These are phyloP conservation scores for Russula emetica DNA, from an alignment of 768 basidiomycete species.

Conservation along the genomic window DNA sequence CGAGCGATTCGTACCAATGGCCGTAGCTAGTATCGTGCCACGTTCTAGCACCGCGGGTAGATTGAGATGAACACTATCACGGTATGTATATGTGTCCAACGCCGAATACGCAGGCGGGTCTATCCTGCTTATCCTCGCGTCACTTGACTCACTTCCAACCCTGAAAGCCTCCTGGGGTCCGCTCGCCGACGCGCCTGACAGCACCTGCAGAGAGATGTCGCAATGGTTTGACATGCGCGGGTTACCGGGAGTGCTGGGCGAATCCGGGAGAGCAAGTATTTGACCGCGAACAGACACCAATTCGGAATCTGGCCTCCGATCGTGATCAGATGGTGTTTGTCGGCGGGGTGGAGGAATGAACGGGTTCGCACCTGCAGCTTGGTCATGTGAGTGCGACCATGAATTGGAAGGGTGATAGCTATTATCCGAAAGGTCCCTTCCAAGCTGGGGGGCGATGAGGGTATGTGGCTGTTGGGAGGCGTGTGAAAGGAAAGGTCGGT, in stretches of 20 bases:
- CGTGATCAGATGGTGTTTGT: slow-evolving; percentile 59
- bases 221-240: slow-evolving; percentile 77
- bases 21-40: slow-evolving; percentile 51
- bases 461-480: slow-evolving; percentile 46
- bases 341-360: slow-evolving; percentile 69
- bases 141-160: slow-evolving; percentile 31
- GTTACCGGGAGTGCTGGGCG: slow-evolving; percentile 63
- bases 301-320: slow-evolving; percentile 59
- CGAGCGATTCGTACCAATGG: slow-evolving; percentile 48
- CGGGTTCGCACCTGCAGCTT: slow-evolving; percentile 75
- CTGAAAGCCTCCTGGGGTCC: slow-evolving; percentile 11
- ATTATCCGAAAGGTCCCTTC: slow-evolving; percentile 31
- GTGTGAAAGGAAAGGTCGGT: slow-evolving; percentile 58
- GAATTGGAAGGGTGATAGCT: slow-evolving; percentile 44
- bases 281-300: slow-evolving; percentile 63
- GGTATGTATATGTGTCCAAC: slow-evolving; percentile 71
- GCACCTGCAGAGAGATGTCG: slow-evolving; percentile 76
- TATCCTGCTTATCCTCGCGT: slow-evolving; percentile 44
- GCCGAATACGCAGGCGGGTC: slow-evolving; percentile 87
- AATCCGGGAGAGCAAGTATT: slow-evolving; percentile 56
- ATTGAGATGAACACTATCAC: slow-evolving; percentile 89
- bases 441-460: slow-evolving; percentile 38
- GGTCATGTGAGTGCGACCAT: slow-evolving; percentile 49
- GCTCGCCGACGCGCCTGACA: slow-evolving; percentile 35
- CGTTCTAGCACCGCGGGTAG: slow-evolving; percentile 87